phyloP scores from a whole-genome alignment of 495 filamentous ascomycete species.

The Acidomyces sp. region DNA sequence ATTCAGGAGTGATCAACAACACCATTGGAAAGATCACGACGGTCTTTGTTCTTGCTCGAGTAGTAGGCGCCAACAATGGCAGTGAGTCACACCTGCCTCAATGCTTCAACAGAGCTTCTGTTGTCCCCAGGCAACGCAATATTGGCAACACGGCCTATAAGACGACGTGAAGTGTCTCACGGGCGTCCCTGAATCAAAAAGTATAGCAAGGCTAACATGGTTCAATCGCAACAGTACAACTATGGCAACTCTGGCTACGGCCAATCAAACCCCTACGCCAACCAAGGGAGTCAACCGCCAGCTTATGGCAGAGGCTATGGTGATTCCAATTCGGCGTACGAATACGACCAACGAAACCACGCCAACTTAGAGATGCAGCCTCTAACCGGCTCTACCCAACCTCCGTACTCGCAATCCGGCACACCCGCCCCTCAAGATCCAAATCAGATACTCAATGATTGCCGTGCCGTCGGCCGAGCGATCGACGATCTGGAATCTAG shows the following conservation, averaged over 20 bases:
- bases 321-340: too few species aligned
- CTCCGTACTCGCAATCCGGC: slow-evolving; percentile 8
- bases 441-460: slow-evolving; percentile 70
- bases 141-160: neutral
- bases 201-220: slow-evolving; percentile 6
- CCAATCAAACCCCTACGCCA: slow-evolving; percentile 51
- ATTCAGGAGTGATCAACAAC: neutral
- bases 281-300: slow-evolving; percentile 19
- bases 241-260: slow-evolving; percentile 37
- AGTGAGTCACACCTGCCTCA: neutral
- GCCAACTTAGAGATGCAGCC: slow-evolving; percentile 33
- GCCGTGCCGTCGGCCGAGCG: slow-evolving; percentile 58
- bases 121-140: neutral
- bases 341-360: neutral
- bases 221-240: slow-evolving; percentile 21
- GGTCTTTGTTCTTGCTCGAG: too few species aligned
- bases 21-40: neutral
- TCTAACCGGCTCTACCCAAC: slow-evolving; percentile 12
- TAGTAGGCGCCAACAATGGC: slow-evolving; percentile 2
- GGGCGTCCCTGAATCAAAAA: neutral
- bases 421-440: slow-evolving; percentile 29
- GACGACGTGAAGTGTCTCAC: neutral
- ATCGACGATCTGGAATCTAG: slow-evolving; percentile 61
- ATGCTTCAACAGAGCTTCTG: slow-evolving; percentile 1
- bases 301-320: slow-evolving; percentile 1